Evolutionary conservation across 1,139 yeast genomes (phyloP), one percentile per base, ranked within the genome.

Genomic region (Debaryomyces subglobosus): DNA sequence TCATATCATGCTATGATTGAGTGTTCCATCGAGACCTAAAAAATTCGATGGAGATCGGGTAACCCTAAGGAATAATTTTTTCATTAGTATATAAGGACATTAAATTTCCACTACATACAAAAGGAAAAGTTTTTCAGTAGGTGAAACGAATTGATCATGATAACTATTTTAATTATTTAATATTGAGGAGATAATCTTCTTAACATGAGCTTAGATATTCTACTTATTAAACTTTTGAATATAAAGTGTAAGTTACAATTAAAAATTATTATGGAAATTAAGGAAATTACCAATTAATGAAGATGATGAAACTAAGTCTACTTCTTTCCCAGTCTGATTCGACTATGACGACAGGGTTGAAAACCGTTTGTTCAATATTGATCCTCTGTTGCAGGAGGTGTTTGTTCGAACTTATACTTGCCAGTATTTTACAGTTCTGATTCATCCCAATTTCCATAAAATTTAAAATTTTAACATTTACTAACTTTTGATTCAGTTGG

Each of bases 301-400:
- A 56, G 45, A 67, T 81, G 86, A 81, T 79, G 86, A 81, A 69
- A 69, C 56, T 76, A 78, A 79, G 85, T 79, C 68, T 69, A 67
- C 85, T 82, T 84, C 88, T 86, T 84, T 85, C 89, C 86, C 82
- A 79, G 84, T 78, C 89, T 79, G 86, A 82, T 69, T 80, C 90
- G 92, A 85, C 89, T 81, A 80, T 85, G 92, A 84, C 85, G 90
- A 85, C 86, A 84, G 84, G 85, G 82, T 68, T 78, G 82, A 82
- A 74, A 84, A 83, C 73, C 71, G 86, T 79, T 71, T 68, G 59
- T 59, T 59, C 64, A 62, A 61, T 59, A 60, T 61, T 61, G 59
- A 63, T 55, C 64, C 67, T 56, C 68, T 64, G 64, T 67, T 65
- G 69, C 70, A 61, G 68, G 71, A 61, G 69, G 69, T 61, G 65